Percentiles rank a stretch among this genome's conserved stretches.
Conservation (phyloP, 2,329 filamentous ascomycete species). For the Stagonosporopsis chrysanthemi region DNA sequence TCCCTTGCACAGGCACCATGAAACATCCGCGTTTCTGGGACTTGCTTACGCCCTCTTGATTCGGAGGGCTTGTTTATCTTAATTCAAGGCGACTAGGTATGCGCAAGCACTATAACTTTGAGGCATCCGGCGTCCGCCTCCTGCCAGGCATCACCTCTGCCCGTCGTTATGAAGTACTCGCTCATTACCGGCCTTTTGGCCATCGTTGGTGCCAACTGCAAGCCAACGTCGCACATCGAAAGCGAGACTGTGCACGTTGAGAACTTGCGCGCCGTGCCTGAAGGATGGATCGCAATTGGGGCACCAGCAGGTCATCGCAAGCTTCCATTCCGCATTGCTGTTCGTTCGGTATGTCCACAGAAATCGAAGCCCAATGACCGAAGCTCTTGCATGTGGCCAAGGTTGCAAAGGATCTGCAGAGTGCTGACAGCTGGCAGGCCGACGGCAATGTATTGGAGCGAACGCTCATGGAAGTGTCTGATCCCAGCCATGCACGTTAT, state of each 20-base stretch:
- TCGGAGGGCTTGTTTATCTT: constrained; percentile 28
- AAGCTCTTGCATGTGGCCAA: constrained; percentile 2
- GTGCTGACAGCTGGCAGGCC: constrained; percentile 52
- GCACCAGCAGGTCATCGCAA: constrained; percentile 40
- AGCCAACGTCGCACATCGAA: constrained; percentile 38
- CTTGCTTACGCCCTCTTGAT: constrained; percentile 25
- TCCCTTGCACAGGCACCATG: constrained; percentile 18
- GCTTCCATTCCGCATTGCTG: constrained; percentile 50
- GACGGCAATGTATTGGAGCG: constrained; percentile 63
- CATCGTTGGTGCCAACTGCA: constrained; percentile 37
- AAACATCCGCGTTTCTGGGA: constrained; percentile 15
- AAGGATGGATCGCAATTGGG: constrained; percentile 48
- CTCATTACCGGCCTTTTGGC: constrained; percentile 45
- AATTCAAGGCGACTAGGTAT: constrained; percentile 10
- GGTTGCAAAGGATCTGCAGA: constrained; percentile 1
- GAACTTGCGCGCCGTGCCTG: constrained; percentile 40
- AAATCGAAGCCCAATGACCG: background rate
- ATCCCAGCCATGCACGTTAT: constrained; percentile 65
- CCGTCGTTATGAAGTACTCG: constrained; percentile 38
- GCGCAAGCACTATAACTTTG: constrained; percentile 12
- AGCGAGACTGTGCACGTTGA: constrained; percentile 40
- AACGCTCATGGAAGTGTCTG: constrained; percentile 67
- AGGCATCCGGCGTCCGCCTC: background rate
- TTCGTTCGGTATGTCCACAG: constrained; percentile 44
- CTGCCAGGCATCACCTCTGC: background rate